These are phyloP conservation scores for Lactifluus hygrophoroides DNA, from an alignment of 768 basidiomycete genomes.

Conservation along the genomic window DNA sequence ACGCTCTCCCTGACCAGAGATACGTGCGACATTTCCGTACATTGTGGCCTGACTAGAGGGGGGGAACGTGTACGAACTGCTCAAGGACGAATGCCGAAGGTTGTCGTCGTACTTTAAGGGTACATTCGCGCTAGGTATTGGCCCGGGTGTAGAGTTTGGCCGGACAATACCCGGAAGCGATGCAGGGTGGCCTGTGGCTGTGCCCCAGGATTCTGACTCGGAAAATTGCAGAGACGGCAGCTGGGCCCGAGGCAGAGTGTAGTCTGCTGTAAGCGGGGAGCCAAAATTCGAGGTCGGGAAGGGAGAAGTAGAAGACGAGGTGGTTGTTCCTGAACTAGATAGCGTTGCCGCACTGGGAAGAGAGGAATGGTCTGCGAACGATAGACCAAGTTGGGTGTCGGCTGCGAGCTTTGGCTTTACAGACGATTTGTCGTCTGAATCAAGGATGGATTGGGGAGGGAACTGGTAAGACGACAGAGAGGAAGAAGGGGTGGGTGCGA, in stretches of 20 bases:
- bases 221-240: slow-evolving; percentile 27
- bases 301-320: slow-evolving; percentile 20
- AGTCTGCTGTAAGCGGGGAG: slow-evolving; percentile 40
- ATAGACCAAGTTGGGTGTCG: slow-evolving; percentile 38
- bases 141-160: slow-evolving; percentile 22
- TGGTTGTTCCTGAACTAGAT: slow-evolving; percentile 15
- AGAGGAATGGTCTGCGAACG: slow-evolving; percentile 41
- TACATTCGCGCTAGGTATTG: slow-evolving; percentile 25
- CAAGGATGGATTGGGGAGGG: slow-evolving; percentile 39
- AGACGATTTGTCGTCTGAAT: slow-evolving; percentile 31
- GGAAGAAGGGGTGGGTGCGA: slow-evolving; percentile 21
- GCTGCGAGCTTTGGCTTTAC: slow-evolving; percentile 43
- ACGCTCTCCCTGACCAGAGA: slow-evolving; percentile 62
- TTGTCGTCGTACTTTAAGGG: slow-evolving; percentile 63
- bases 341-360: slow-evolving; percentile 41
- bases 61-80: slow-evolving; percentile 29
- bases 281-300: slow-evolving; percentile 22
- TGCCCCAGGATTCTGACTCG: slow-evolving; percentile 19
- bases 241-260: slow-evolving; percentile 52
- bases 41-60: slow-evolving; percentile 28
- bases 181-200: slow-evolving; percentile 2
- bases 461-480: slow-evolving; percentile 46
- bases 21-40: slow-evolving; percentile 60
- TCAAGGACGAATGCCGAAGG: slow-evolving; percentile 61
- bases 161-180: slow-evolving; percentile 20